Evolutionary conservation across 306 rosid species (phyloP).

Genomic region (Glycine soja): DNA sequence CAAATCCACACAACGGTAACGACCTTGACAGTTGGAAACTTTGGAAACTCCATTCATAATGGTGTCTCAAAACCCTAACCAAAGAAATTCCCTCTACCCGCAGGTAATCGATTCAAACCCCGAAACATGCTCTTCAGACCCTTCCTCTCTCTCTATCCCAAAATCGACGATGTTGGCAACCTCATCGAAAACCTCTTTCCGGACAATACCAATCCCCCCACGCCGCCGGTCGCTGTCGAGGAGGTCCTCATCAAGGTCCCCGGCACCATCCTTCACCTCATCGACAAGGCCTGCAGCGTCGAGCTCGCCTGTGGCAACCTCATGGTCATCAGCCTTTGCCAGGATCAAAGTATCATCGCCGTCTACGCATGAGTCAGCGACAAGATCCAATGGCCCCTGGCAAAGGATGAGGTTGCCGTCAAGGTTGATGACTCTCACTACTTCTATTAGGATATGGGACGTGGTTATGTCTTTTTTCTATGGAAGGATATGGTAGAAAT

Average conservation of each 20-base stretch:
- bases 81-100: slow-evolving; percentile 51
- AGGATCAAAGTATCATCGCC: slow-evolving; percentile 58
- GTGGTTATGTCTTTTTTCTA: too few species aligned
- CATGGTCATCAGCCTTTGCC: slow-evolving; percentile 58
- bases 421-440: slow-evolving; percentile 86
- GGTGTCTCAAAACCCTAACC: slow-evolving; percentile 53
- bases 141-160: slow-evolving; percentile 60
- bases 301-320: slow-evolving; percentile 85
- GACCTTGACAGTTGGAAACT: slow-evolving; percentile 7
- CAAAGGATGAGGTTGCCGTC: slow-evolving; percentile 73
- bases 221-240: slow-evolving; percentile 57
- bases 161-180: slow-evolving; percentile 52
- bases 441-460: too few species aligned
- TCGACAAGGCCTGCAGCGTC: slow-evolving; percentile 78
- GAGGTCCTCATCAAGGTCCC: slow-evolving; percentile 73
- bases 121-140: slow-evolving; percentile 36
- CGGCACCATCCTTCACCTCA: slow-evolving; percentile 84
- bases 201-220: slow-evolving; percentile 45
- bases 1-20: slow-evolving; percentile 10
- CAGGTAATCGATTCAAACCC: slow-evolving; percentile 49
- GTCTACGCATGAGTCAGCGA: slow-evolving; percentile 65
- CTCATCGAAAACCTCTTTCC: slow-evolving; percentile 64
- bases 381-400: slow-evolving; percentile 87
- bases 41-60: too few species aligned
- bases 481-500: too few species aligned